Conservation (phyloP, 2,329 filamentous ascomycete genomes). For the Hypomyces perniciosus region DNA sequence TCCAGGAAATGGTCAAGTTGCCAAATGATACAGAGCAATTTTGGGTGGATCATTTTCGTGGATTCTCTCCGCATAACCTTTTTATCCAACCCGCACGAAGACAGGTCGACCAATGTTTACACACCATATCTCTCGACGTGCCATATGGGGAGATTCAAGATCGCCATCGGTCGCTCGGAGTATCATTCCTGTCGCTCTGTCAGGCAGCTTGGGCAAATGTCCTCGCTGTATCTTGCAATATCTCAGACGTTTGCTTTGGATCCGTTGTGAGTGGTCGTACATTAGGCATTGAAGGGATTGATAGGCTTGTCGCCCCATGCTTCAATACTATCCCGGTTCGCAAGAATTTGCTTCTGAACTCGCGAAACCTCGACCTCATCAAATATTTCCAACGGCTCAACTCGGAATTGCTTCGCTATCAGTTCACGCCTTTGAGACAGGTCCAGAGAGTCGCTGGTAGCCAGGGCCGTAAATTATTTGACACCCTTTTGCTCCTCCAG, state of each 20-base stretch:
- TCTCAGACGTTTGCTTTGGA: constrained; percentile 73
- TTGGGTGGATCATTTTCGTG: constrained; percentile 55
- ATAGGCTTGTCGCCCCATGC: constrained; percentile 76
- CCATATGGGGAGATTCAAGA: constrained; percentile 42
- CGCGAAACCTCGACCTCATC: constrained; percentile 51
- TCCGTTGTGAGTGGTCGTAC: constrained; percentile 78
- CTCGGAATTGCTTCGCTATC: constrained; percentile 56
- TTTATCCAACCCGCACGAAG: constrained; percentile 19
- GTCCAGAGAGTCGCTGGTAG: constrained; percentile 52
- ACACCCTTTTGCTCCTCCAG: constrained; percentile 76
- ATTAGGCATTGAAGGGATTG: constrained; percentile 57
- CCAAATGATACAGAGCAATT: constrained; percentile 51
- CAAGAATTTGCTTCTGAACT: constrained; percentile 41
- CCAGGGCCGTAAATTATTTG: constrained; percentile 57
- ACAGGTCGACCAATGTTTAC: constrained; percentile 24
- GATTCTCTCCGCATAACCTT: constrained; percentile 34
- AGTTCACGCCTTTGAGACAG: constrained; percentile 67
- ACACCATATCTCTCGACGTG: constrained; percentile 25
- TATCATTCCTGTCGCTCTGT: constrained; percentile 59
- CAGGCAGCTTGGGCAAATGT: constrained; percentile 69
- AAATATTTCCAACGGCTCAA: constrained; percentile 57
- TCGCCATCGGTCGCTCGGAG: constrained; percentile 45
- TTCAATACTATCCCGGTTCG: constrained; percentile 84
- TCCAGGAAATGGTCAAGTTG: constrained; percentile 50
- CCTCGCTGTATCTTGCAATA: constrained; percentile 49